A percentile compares a stretch with the other conserved stretches of the same genome.
Evolutionary conservation across 305 asterid species (phyloP).

Genomic region (Solanum hybrid): DNA sequence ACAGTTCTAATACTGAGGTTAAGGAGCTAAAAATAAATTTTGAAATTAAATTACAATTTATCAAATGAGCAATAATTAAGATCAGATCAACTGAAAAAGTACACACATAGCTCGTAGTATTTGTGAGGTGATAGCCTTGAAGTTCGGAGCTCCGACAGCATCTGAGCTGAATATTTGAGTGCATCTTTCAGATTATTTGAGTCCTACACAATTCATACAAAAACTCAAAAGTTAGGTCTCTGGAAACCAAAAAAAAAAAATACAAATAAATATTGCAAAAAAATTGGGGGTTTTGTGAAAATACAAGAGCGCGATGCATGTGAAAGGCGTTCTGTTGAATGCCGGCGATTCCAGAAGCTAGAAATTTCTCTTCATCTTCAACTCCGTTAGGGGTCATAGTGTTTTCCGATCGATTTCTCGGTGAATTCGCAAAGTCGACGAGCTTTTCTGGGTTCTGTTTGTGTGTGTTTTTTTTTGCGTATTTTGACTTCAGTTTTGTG

Average conservation of each 20-base stretch:
- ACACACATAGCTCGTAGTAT: conserved; percentile 70
- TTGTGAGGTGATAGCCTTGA: conserved; percentile 96
- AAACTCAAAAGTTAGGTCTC: conserved; percentile 32
- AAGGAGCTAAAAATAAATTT: neutral
- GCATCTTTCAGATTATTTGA: conserved; percentile 88
- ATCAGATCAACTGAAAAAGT: neutral
- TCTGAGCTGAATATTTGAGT: conserved; percentile 92
- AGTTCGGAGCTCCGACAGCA: conserved; percentile 98
- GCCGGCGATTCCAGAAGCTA: conserved; percentile 91
- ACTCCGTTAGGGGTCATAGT: conserved; percentile 65
- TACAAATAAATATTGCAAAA: neutral
- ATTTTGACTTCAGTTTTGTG: no score
- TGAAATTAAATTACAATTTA: neutral
- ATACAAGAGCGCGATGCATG: conserved; percentile 98
- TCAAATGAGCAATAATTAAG: neutral
- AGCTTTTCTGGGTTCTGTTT: neutral
- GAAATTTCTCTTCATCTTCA: conserved; percentile 95
- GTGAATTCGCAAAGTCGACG: neutral
- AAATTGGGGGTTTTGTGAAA: neutral
- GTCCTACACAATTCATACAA: neutral
- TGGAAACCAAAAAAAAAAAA: neutral
- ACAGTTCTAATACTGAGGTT: neutral
- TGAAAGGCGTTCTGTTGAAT: conserved; percentile 92
- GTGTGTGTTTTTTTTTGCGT: neutral
- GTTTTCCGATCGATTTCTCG: neutral